A percentile compares a stretch with the other conserved stretches of the same genome.
These are phyloP conservation scores for Fomitopsis pulvina DNA, from an alignment of 768 basidiomycete genomes.

Conservation along the genomic window DNA sequence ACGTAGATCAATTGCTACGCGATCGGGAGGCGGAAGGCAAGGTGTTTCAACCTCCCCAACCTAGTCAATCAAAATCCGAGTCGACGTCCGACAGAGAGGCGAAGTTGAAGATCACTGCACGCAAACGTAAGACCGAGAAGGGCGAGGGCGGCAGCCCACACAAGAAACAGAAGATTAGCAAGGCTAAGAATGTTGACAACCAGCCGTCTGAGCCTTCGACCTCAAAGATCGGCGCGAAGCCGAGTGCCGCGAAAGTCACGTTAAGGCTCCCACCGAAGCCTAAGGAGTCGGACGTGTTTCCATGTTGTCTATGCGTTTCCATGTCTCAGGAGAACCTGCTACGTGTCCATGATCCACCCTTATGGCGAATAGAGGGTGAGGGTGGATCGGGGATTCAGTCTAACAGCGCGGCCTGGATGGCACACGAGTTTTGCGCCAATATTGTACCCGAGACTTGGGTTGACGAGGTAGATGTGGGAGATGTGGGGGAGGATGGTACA, in stretches of 20 bases:
- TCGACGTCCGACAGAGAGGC: conserved; percentile 6
- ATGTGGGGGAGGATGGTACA: conserved; percentile 25
- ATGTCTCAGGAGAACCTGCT: conserved; percentile 47
- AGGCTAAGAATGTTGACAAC: conserved; percentile 23
- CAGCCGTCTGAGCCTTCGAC: conserved; percentile 6
- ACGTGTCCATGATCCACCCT: conserved; percentile 62
- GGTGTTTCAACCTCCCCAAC: conserved; percentile 19
- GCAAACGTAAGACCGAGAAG: conserved; percentile 35
- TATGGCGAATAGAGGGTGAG: conserved; percentile 38
- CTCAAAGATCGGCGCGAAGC: conserved; percentile 7
- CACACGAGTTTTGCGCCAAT: conserved; percentile 74
- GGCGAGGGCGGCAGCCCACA: conserved; percentile 11
- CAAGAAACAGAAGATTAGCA: conserved; percentile 16
- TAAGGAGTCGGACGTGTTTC: conserved; percentile 46
- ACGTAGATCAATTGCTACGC: conserved; percentile 78
- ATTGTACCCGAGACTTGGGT: conserved; percentile 92
- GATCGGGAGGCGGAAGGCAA: conserved; percentile 52
- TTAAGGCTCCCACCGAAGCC: conserved; percentile 64
- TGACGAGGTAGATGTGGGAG: conserved; percentile 49
- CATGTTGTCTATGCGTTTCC: conserved; percentile 66
- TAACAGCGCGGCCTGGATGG: conserved; percentile 48
- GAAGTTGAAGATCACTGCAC: conserved; percentile 12
- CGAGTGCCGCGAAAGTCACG: conserved; percentile 40
- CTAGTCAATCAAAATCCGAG: background rate
- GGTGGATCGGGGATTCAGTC: conserved; percentile 25